Percentiles rank a stretch among this genome's conserved stretches.
Conservation (phyloP, 1,284 basidiomycete genomes). For the Naganishia liquefaciens region DNA sequence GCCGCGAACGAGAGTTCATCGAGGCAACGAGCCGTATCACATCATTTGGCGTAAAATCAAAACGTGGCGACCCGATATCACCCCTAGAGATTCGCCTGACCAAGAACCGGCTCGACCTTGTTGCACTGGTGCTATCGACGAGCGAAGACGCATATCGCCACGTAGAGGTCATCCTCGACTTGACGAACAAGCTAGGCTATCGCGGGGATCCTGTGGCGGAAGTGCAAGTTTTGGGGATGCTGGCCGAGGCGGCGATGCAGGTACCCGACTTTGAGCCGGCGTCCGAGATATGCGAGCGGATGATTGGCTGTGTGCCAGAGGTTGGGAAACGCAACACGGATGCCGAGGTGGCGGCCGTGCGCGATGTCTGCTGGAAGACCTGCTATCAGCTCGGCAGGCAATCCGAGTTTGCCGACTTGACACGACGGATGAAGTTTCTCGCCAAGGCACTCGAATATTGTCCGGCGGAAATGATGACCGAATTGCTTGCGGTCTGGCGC, state of each 20-base stretch:
- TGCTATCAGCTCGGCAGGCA: constrained; percentile 83
- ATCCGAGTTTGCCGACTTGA: constrained; percentile 67
- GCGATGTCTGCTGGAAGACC: constrained; percentile 78
- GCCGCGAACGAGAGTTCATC: constrained; percentile 81
- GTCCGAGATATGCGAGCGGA: constrained; percentile 67
- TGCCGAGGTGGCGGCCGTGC: constrained; percentile 50
- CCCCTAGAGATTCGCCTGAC: constrained; percentile 88
- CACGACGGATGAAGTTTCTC: constrained; percentile 69
- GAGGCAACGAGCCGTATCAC: constrained; percentile 86
- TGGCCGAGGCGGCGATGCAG: constrained; percentile 77
- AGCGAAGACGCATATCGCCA: constrained; percentile 84
- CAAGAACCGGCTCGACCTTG: constrained; percentile 73
- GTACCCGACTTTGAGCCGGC: constrained; percentile 74
- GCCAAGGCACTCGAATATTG: constrained; percentile 84
- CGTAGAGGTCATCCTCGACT: constrained; percentile 81
- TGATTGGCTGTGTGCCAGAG: constrained; percentile 52
- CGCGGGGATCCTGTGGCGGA: constrained; percentile 67
- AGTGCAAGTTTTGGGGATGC: constrained; percentile 80
- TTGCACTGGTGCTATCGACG: constrained; percentile 75
- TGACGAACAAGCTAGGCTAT: constrained; percentile 82
- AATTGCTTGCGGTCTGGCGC: constrained; percentile 72
- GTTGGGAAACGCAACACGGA: constrained; percentile 19
- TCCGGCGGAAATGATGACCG: constrained; percentile 71
- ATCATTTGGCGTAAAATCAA: constrained; percentile 75
- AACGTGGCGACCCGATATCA: constrained; percentile 71